Conservation (phyloP, 768 basidiomycete genomes). For the Dioszegia hungarica region DNA sequence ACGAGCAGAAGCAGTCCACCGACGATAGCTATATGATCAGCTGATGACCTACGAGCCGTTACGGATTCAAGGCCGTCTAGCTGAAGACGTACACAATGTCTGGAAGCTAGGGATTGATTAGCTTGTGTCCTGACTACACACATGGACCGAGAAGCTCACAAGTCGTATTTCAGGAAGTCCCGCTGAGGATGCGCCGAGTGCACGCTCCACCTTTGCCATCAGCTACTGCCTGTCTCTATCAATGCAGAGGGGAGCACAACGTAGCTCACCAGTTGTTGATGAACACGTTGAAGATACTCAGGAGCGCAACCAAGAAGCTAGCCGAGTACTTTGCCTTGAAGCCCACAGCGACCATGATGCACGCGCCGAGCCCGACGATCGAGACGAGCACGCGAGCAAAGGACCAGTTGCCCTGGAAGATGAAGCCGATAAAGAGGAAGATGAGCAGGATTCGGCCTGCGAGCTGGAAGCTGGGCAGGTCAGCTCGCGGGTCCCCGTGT, state of each 20-base stretch:
- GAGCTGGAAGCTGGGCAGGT: constrained; percentile 75
- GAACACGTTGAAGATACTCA: constrained; percentile 94
- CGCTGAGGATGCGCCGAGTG: constrained; percentile 87
- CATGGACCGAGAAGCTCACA: constrained; percentile 47
- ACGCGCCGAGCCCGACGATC: constrained; percentile 82
- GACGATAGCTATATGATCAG: constrained; percentile 65
- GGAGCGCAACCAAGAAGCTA: constrained; percentile 81
- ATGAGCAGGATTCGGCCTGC: constrained; percentile 94
- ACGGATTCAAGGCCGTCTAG: too few species aligned
- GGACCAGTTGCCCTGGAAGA: constrained; percentile 87
- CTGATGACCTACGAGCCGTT: not conserved
- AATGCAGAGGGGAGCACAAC: not conserved
- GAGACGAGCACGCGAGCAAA: constrained; percentile 80
- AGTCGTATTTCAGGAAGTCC: constrained; percentile 99
- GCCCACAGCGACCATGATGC: constrained; percentile 92
- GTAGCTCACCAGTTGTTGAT: constrained; percentile 77
- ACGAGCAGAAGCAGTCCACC: constrained; percentile 95
- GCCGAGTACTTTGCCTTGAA: constrained; percentile 99
- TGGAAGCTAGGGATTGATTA: constrained; percentile 54
- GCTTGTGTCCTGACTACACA: not conserved
- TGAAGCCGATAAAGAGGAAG: constrained; percentile 98
- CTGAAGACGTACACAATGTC: constrained; percentile 69
- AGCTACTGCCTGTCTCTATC: not conserved
- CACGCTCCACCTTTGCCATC: constrained; percentile 64
- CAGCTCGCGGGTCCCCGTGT: not conserved